phyloP scores from a whole-genome alignment of 305 asterid genomes.

The Plantago coronopus region DNA sequence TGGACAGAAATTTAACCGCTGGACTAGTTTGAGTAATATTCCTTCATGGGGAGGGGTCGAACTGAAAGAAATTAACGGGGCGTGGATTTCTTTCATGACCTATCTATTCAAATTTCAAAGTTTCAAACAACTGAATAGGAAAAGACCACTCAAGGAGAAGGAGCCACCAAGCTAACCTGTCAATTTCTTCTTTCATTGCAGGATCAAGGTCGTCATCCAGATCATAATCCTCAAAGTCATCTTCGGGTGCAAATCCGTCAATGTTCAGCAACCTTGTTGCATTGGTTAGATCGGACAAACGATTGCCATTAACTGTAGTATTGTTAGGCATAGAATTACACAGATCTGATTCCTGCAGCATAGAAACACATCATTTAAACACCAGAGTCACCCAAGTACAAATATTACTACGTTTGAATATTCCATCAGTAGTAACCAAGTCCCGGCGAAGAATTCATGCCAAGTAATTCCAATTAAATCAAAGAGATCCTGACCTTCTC shows the following conservation, averaged over 20 bases:
- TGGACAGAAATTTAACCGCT: no score
- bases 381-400: slow-evolving; percentile 17
- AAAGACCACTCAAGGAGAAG: slow-evolving; percentile 16
- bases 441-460: slow-evolving; percentile 16
- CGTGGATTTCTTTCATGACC: not conserved
- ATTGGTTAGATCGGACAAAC: slow-evolving; percentile 33
- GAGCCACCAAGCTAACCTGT: slow-evolving; percentile 55
- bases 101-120: not conserved
- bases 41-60: no score
- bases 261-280: slow-evolving; percentile 42
- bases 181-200: slow-evolving; percentile 82
- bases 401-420: slow-evolving; percentile 3
- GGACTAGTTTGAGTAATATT: no score
- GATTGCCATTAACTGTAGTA: slow-evolving; percentile 33
- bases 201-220: slow-evolving; percentile 88
- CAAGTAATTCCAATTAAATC: slow-evolving; percentile 3
- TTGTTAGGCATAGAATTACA: slow-evolving; percentile 31
- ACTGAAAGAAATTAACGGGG: no score
- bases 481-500: slow-evolving; percentile 42
- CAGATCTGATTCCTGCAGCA: slow-evolving; percentile 48
- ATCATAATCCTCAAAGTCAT: slow-evolving; percentile 69
- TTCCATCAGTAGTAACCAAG: slow-evolving; percentile 14
- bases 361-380: slow-evolving; percentile 22
- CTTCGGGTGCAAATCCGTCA: slow-evolving; percentile 55
- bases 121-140: slow-evolving; percentile 16